phyloP scores from a whole-genome alignment of 2,329 filamentous ascomycete genomes.

The Delphinella strobiligena region DNA sequence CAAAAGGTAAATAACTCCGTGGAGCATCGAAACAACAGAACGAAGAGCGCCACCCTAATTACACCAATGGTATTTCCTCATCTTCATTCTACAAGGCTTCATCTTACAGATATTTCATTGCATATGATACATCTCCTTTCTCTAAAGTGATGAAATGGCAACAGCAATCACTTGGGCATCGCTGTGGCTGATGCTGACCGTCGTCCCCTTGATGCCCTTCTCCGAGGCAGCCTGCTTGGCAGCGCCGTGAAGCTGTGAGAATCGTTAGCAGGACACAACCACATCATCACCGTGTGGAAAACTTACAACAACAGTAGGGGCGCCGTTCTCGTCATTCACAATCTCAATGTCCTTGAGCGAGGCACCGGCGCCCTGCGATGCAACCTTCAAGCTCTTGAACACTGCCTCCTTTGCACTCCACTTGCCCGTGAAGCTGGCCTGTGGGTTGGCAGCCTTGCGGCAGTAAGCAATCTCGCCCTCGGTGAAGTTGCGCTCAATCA shows the following conservation, averaged over 20 bases:
- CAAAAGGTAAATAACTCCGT: no score
- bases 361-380: constrained; percentile 77
- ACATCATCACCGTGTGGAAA: neutral
- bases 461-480: constrained; percentile 76
- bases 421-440: constrained; percentile 83
- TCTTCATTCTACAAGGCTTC: neutral
- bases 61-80: neutral
- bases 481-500: constrained; percentile 92
- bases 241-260: constrained; percentile 64
- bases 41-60: neutral
- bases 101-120: neutral
- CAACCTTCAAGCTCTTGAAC: constrained; percentile 89
- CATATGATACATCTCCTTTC: neutral
- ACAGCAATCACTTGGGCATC: constrained; percentile 91
- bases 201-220: constrained; percentile 78
- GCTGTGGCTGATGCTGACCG: constrained; percentile 90
- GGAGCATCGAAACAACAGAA: neutral
- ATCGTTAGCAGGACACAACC: constrained; percentile 11
- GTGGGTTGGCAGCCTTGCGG: constrained; percentile 61
- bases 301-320: constrained; percentile 74
- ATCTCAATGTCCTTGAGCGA: constrained; percentile 94
- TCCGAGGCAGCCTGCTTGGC: constrained; percentile 73
- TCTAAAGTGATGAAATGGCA: constrained; percentile 38
- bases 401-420: constrained; percentile 99
- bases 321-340: constrained; percentile 64